Evolutionary conservation across 2,329 filamentous ascomycete genomes (phyloP).

Genomic region (Aspergillus awamori): DNA sequence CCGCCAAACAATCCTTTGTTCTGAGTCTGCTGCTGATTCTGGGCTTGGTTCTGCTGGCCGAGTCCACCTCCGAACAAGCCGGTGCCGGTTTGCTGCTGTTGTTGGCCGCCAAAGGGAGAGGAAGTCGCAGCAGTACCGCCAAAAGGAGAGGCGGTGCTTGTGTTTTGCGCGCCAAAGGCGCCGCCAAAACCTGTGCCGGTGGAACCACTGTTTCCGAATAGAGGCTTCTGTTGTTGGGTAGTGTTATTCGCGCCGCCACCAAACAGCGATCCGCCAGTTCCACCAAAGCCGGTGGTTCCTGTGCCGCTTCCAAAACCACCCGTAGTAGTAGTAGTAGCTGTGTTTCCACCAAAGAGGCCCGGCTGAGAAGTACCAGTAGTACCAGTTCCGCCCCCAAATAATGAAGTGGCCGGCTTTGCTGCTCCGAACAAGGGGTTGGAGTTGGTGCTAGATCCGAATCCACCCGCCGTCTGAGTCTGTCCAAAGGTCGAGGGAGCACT

Average conservation of each 20-base stretch:
- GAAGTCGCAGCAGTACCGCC: conserved; percentile 43
- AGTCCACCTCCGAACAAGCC: conserved; percentile 48
- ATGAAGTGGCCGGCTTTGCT: conserved; percentile 45
- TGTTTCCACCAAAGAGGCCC: conserved; percentile 46
- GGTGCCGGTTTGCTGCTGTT: conserved; percentile 29
- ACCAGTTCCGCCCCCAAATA: conserved; percentile 38
- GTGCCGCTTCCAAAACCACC: conserved; percentile 34
- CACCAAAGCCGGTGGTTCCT: conserved; percentile 31
- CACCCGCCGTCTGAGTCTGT: conserved; percentile 43
- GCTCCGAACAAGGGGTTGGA: conserved; percentile 48
- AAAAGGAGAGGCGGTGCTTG: conserved; percentile 38
- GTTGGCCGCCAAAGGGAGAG: conserved; percentile 47
- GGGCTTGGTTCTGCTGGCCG: conserved; percentile 40
- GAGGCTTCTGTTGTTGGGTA: conserved; percentile 35
- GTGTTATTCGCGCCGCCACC: conserved; percentile 27
- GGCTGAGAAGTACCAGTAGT: conserved; percentile 36
- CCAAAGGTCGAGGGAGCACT: conserved; percentile 48
- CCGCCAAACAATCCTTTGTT: conserved; percentile 40
- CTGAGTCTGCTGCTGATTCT: conserved; percentile 42
- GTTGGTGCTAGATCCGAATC: conserved; percentile 36
- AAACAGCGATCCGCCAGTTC: conserved; percentile 44
- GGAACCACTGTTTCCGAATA: conserved; percentile 38
- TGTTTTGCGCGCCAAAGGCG: conserved; percentile 43
- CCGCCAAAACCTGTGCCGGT: conserved; percentile 40
- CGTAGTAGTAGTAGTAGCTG: conserved; percentile 36